Conservation (phyloP, 1,139 yeast species). For the Blastobotrys elegans region DNA sequence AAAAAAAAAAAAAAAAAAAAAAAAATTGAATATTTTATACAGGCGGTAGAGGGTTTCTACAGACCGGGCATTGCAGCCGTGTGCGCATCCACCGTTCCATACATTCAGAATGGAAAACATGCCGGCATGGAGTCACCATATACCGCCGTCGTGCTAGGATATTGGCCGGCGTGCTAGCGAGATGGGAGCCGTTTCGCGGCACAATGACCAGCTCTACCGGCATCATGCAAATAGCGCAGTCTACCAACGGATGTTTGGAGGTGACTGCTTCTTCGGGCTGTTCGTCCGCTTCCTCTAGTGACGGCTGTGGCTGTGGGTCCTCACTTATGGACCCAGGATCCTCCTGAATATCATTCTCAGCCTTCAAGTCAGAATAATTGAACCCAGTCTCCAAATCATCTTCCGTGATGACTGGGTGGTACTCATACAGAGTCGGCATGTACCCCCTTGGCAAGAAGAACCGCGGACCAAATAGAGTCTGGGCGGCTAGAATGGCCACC, state of each 20-base stretch:
- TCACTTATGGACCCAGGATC: no score
- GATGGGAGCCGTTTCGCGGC: constrained; percentile 32
- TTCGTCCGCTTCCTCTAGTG: constrained; percentile 15
- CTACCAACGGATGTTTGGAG: constrained; percentile 42
- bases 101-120: constrained; percentile 83
- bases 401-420: constrained; percentile 60
- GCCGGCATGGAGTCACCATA: constrained; percentile 92
- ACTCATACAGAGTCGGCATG: constrained; percentile 76
- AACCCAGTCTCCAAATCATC: constrained; percentile 58
- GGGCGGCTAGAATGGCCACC: constrained; percentile 29
- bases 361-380: constrained; percentile 8
- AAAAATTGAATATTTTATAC: constrained; percentile 18
- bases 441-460: constrained; percentile 74
- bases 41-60: constrained; percentile 83
- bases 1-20: neutral
- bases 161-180: constrained; percentile 32
- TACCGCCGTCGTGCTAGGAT: constrained; percentile 42
- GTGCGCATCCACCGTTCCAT: constrained; percentile 92
- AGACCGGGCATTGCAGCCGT: constrained; percentile 89
- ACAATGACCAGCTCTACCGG: constrained; percentile 59
- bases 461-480: constrained; percentile 67
- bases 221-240: constrained; percentile 90
- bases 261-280: no score
- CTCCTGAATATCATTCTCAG: constrained; percentile 7
- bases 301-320: constrained; percentile 24